Evolutionary conservation across 257 asterid genomes (phyloP).

Genomic region (Solanum chaucha): DNA sequence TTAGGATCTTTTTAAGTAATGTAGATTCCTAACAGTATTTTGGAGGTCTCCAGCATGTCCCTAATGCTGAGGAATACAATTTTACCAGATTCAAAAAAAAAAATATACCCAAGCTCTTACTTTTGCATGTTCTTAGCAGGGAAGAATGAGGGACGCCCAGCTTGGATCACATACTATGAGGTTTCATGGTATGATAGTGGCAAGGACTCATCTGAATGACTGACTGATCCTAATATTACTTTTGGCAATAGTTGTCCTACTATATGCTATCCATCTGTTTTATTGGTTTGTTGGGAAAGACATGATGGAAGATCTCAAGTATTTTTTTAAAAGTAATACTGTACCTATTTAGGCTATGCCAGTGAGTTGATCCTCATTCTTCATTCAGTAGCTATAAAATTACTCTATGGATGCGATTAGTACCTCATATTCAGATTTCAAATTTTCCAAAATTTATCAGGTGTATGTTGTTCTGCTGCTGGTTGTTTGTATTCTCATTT

Average conservation of each 20-base stretch:
- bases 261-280: slow-evolving; percentile 52
- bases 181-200: slow-evolving; percentile 63
- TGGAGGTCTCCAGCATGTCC: neutral
- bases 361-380: slow-evolving; percentile 30
- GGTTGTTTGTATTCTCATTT: slow-evolving; percentile 43
- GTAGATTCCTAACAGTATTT: neutral
- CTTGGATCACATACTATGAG: slow-evolving; percentile 46
- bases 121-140: slow-evolving; percentile 23
- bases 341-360: slow-evolving; percentile 65
- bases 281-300: slow-evolving; percentile 77
- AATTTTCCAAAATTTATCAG: slow-evolving; percentile 14
- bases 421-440: neutral
- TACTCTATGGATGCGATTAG: slow-evolving; percentile 2
- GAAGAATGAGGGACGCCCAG: slow-evolving; percentile 43
- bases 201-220: slow-evolving; percentile 61
- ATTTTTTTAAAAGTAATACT: slow-evolving; percentile 42
- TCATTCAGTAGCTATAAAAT: neutral
- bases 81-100: neutral
- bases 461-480: slow-evolving; percentile 44
- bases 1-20: neutral
- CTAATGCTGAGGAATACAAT: neutral
- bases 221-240: slow-evolving; percentile 68
- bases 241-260: slow-evolving; percentile 17
- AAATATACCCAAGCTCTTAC: neutral
- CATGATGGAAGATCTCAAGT: slow-evolving; percentile 74